These are phyloP conservation scores for Nyctanthes arbortristis DNA, from an alignment of 257 asterid genomes.

Conservation along the genomic window DNA sequence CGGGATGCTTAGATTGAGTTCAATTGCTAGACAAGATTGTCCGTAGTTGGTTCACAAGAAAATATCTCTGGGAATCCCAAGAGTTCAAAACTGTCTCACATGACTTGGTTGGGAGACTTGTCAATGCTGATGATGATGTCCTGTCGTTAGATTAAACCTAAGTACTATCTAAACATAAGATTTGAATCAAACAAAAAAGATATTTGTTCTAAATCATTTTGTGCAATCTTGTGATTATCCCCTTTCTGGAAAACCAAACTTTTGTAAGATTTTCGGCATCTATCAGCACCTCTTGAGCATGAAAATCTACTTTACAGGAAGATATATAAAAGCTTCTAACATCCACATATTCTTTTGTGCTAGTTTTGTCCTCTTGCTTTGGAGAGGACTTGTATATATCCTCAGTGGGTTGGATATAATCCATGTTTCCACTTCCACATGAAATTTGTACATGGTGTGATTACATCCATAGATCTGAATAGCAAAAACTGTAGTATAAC, in stretches of 20 bases:
- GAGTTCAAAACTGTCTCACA: constrained; percentile 39
- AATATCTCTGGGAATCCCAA: constrained; percentile 40
- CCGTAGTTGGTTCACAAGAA: constrained; percentile 17
- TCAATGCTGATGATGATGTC: constrained; percentile 15
- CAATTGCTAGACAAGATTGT: constrained; percentile 22
- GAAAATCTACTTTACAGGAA: background rate
- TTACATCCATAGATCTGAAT: background rate
- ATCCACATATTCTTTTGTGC: background rate
- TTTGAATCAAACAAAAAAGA: constrained; percentile 4
- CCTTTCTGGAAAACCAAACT: background rate
- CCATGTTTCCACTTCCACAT: too few species aligned
- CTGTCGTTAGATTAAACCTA: constrained; percentile 8
- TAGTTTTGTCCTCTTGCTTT: background rate
- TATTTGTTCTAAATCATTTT: background rate
- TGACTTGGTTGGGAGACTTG: constrained; percentile 33
- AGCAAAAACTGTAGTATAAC: background rate
- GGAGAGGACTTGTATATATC: background rate
- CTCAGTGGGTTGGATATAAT: too few species aligned
- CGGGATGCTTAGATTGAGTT: constrained; percentile 24
- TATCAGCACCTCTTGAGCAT: background rate
- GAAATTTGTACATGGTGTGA: too few species aligned
- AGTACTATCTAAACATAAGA: constrained; percentile 7
- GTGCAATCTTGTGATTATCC: background rate
- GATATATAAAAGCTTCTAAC: background rate
- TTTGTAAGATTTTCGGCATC: background rate